Evolutionary conservation across 2,329 filamentous ascomycete species (phyloP).

Genomic region (Aureobasidium zeae): DNA sequence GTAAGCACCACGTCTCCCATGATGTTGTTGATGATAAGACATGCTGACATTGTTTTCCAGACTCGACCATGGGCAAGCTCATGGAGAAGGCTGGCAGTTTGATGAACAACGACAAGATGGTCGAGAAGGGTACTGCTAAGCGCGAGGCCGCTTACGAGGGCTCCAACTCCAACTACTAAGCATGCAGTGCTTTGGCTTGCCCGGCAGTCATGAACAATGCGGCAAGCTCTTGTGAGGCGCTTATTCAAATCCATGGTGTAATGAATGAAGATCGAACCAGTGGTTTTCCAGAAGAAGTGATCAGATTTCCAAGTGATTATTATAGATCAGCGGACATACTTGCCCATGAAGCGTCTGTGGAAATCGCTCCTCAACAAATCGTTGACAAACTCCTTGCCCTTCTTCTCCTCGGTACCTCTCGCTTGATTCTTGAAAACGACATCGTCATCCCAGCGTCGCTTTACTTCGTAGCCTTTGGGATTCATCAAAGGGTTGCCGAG

Average conservation of each 20-base stretch:
- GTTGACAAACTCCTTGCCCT: constrained; percentile 84
- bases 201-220: too few species aligned
- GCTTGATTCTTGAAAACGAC: constrained; percentile 99
- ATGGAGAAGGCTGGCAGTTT: constrained; percentile 49
- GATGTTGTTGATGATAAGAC: constrained; percentile 11
- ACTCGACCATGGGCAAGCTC: constrained; percentile 47
- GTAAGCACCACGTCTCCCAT: too few species aligned
- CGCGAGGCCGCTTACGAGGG: constrained; percentile 31
- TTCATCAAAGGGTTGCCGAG: constrained; percentile 89
- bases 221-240: too few species aligned
- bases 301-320: neutral
- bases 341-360: constrained; percentile 87
- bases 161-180: constrained; percentile 1
- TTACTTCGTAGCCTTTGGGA: constrained; percentile 77
- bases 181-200: too few species aligned
- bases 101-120: constrained; percentile 40
- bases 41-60: constrained; percentile 22
- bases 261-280: neutral
- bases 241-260: neutral
- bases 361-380: constrained; percentile 92
- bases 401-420: constrained; percentile 80
- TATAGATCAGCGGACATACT: constrained; percentile 29
- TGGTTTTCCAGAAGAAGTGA: too few species aligned
- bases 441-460: constrained; percentile 93
- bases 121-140: constrained; percentile 44